These are phyloP conservation scores for Sordaria brevicollis DNA, from an alignment of 495 filamentous ascomycete species.

Conservation along the genomic window DNA sequence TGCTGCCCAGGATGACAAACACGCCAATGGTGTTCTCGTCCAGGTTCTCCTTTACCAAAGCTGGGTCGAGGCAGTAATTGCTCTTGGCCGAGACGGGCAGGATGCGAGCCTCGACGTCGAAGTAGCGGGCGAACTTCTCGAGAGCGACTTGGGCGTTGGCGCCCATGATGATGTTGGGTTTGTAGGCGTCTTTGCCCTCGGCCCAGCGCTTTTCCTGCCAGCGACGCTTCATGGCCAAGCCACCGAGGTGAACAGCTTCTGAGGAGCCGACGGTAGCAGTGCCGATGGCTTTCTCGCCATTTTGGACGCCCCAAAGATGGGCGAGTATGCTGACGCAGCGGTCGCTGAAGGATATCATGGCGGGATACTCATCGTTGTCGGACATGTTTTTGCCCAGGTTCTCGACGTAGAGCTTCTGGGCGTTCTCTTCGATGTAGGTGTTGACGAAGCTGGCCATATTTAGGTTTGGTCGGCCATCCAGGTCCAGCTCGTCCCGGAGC, in stretches of 20 bases:
- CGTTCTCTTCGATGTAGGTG: conserved; percentile 62
- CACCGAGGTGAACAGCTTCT: conserved; percentile 67
- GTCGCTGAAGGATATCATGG: conserved; percentile 61
- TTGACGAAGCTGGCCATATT: conserved; percentile 65
- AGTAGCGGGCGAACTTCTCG: conserved; percentile 66
- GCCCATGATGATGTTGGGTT: conserved; percentile 71
- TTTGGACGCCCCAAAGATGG: conserved; percentile 56
- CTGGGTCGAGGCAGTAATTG: conserved; percentile 51
- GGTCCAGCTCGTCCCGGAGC: conserved; percentile 63
- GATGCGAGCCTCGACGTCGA: conserved; percentile 66
- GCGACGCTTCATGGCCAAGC: conserved; percentile 66
- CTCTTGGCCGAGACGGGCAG: conserved; percentile 56
- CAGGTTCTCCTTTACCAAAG: conserved; percentile 52
- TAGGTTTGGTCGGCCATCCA: conserved; percentile 62
- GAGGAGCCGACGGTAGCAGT: conserved; percentile 63
- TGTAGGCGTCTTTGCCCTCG: conserved; percentile 49
- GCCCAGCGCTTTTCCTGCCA: conserved; percentile 58
- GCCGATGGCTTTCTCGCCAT: conserved; percentile 58
- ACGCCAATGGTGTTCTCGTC: conserved; percentile 75
- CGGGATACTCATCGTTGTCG: conserved; percentile 69
- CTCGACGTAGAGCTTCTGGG: conserved; percentile 53
- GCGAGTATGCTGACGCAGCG: conserved; percentile 63
- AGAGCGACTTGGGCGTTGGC: conserved; percentile 68
- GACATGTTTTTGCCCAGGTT: conserved; percentile 59
- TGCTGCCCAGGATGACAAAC: conserved; percentile 64